Conservation (phyloP, 208 protist species). For the Trypanosoma vivax region DNA sequence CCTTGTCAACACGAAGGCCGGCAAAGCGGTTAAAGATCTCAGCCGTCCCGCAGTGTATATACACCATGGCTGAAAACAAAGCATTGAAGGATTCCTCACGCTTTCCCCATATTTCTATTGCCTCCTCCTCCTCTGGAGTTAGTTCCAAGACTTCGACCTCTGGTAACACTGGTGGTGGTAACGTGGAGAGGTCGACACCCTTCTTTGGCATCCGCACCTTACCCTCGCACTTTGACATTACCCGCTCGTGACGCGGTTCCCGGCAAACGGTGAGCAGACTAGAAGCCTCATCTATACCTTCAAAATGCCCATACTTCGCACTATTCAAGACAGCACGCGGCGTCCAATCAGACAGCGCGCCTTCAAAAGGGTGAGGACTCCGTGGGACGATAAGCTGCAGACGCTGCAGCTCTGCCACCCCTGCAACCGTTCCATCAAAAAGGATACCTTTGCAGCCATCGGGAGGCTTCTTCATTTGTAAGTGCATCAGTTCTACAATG, state of each 20-base stretch:
- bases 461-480: slow-evolving; percentile 35
- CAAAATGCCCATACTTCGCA: neutral
- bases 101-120: slow-evolving; percentile 33
- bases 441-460: slow-evolving; percentile 38
- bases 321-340: neutral
- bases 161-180: slow-evolving; percentile 72
- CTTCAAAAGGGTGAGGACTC: slow-evolving; percentile 12
- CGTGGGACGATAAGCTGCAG: slow-evolving; percentile 13
- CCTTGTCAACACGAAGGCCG: slow-evolving; percentile 70
- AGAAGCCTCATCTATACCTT: neutral
- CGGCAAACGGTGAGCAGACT: slow-evolving; percentile 13
- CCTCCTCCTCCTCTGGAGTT: slow-evolving; percentile 30
- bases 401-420: slow-evolving; percentile 19
- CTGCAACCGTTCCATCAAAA: slow-evolving; percentile 51
- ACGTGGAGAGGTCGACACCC: slow-evolving; percentile 43
- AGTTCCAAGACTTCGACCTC: slow-evolving; percentile 35
- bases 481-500: slow-evolving; percentile 36
- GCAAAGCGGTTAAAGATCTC: slow-evolving; percentile 78
- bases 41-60: slow-evolving; percentile 52
- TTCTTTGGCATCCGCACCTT: slow-evolving; percentile 38
- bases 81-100: slow-evolving; percentile 27
- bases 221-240: slow-evolving; percentile 33
- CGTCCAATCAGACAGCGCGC: slow-evolving; percentile 8
- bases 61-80: slow-evolving; percentile 44
- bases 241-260: slow-evolving; percentile 22